Percentiles rank a stretch among this genome's conserved stretches.
Evolutionary conservation across 192 early-diverging fungal species (phyloP).

Genomic region (Coemansia sp.): DNA sequence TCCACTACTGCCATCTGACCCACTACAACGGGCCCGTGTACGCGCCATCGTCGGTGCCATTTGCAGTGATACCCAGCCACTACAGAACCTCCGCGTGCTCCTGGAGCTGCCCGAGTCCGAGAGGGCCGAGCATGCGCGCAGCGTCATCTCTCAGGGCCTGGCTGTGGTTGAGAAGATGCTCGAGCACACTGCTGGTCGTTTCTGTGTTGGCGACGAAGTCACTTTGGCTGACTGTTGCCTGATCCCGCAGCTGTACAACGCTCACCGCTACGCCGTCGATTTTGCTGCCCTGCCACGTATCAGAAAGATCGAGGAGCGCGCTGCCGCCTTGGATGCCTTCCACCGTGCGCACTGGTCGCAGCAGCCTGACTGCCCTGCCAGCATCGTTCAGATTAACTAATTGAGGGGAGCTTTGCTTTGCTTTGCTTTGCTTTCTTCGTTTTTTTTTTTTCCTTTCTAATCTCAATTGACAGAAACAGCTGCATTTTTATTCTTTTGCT

Average conservation of each 20-base stretch:
- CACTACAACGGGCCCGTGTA: conserved; percentile 65
- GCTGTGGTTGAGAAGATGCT: conserved; percentile 69
- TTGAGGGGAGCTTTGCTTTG: conserved; percentile 1
- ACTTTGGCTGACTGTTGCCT: conserved; percentile 84
- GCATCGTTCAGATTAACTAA: conserved; percentile 23
- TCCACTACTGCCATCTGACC: conserved; percentile 75
- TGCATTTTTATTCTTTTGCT: not conserved
- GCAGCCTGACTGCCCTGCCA: conserved; percentile 69
- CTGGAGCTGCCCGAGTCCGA: conserved; percentile 61
- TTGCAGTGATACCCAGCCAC: conserved; percentile 83
- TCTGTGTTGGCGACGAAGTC: conserved; percentile 77
- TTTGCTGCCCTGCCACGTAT: conserved; percentile 72
- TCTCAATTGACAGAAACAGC: not conserved
- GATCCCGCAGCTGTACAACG: conserved; percentile 81
- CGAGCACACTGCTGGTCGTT: conserved; percentile 64
- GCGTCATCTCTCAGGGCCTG: conserved; percentile 66
- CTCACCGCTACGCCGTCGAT: conserved; percentile 72
- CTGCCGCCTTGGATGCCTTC: conserved; percentile 69
- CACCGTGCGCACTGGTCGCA: conserved; percentile 59
- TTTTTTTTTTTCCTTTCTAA: not conserved
- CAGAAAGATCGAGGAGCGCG: conserved; percentile 57
- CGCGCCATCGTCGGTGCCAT: conserved; percentile 72
- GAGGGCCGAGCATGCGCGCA: conserved; percentile 37
- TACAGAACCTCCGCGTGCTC: conserved; percentile 81
- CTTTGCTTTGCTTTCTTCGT: not conserved